phyloP scores from a whole-genome alignment of 495 filamentous ascomycete genomes.

The Aspergillus sclerotioniger region DNA sequence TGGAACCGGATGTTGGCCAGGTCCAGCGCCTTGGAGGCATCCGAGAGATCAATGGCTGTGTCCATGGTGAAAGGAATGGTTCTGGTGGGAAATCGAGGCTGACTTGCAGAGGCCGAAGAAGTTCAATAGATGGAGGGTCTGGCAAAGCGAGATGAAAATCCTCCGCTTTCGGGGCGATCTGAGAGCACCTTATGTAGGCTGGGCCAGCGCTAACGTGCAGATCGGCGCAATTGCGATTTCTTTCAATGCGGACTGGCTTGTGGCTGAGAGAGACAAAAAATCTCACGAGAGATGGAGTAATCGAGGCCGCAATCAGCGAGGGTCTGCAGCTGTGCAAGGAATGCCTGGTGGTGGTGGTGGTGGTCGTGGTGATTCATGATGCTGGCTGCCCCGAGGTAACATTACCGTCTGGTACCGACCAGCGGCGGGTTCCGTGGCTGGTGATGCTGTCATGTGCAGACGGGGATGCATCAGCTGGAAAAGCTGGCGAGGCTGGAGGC shows the following conservation, averaged over 20 bases:
- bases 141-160: not conserved
- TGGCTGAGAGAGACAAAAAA: not conserved
- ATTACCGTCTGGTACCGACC: too few species aligned
- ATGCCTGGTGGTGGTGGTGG: slow-evolving; percentile 15
- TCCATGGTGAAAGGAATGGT: slow-evolving; percentile 65
- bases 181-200: not conserved
- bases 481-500: not conserved
- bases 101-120: not conserved
- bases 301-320: not conserved
- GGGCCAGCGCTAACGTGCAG: not conserved
- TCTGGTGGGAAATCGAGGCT: too few species aligned
- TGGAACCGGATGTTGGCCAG: slow-evolving; percentile 92
- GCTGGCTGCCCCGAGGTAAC: too few species aligned
- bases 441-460: slow-evolving; percentile 8
- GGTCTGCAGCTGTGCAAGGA: too few species aligned
- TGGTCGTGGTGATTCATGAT: slow-evolving; percentile 2
- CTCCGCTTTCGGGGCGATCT: not conserved
- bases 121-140: not conserved
- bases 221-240: not conserved
- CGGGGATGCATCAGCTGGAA: not conserved
- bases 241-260: not conserved
- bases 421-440: not conserved
- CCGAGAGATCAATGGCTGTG: slow-evolving; percentile 79
- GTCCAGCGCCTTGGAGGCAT: slow-evolving; percentile 81
- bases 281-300: not conserved